Evolutionary conservation across 2,329 filamentous ascomycete genomes (phyloP), one percentile per base, ranked within the genome.

Genomic region (Scytalidium lignicola): DNA sequence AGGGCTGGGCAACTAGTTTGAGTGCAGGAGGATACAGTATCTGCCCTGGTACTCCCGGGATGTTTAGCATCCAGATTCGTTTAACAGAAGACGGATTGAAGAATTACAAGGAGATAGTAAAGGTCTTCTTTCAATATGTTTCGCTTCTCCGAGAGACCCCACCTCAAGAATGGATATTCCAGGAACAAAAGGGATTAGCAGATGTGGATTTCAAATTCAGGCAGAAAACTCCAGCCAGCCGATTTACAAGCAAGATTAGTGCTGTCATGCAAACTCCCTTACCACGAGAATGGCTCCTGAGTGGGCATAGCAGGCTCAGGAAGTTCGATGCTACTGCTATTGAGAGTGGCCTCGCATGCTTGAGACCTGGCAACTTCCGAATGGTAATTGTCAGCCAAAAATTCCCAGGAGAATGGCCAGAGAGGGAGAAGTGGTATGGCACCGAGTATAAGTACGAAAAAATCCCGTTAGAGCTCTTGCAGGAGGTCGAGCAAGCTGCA

Each of bases 371-470:
- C 65, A 97, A 96, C 64, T 90, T 97, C 71, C 82, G 89, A 23
- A 78, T 96, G 66, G 85, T 82, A 1, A 76, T 97, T 44, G 82
- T 95, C 22, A 92, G 90, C 20, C 88, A 90, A 62, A 85, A 88
- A 8, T 87, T 85, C 57, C 91, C 91, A 0, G 91, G 90, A 0
- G 78, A 82, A 46, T 96, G 90, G 88, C 79, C 95, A 56, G 72
- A 85, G 65, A 95, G 87, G 63, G 93, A 99, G 72, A 90, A 91
- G 65, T 99, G 93, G 93, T 99, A 99, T 60, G 92, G 92, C 8
- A 99, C 93, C 0, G 91, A 97, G 62, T 95, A 96, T 70, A 88
- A 83, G 55, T 78, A 85, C 26, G 87, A 95, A 63, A 86, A 83
- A 62, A 88, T 99, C 29, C 84, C 91, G 0, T 65, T 76, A 13